These are phyloP conservation scores for Curvularia sp. DNA, from an alignment of 2,329 filamentous ascomycete species.

Conservation along the genomic window DNA sequence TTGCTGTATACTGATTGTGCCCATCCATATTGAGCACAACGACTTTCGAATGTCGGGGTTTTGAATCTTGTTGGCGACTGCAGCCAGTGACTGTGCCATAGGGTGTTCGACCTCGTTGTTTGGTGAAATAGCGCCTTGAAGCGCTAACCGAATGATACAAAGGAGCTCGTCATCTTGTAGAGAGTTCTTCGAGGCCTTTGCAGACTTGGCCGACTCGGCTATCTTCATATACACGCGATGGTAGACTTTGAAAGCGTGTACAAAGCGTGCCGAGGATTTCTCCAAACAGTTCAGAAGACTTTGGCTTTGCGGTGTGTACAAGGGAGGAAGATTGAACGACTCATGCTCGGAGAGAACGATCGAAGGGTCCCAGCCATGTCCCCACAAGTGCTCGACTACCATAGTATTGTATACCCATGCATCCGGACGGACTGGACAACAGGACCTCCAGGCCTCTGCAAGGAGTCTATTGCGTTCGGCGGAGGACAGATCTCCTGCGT, in stretches of 20 bases:
- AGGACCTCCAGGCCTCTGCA: slow-evolving; percentile 13
- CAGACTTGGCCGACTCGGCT: slow-evolving; percentile 15
- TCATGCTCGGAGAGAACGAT: slow-evolving; percentile 12
- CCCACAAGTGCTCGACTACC: slow-evolving; percentile 23
- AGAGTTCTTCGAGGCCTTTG: slow-evolving; percentile 3
- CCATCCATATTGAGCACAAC: slow-evolving; percentile 13
- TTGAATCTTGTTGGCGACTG: slow-evolving; percentile 20
- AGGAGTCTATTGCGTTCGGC: slow-evolving; percentile 5
- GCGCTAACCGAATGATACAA: slow-evolving; percentile 22
- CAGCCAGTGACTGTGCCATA: slow-evolving; percentile 3
- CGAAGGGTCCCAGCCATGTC: slow-evolving; percentile 18
- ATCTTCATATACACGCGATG: slow-evolving; percentile 21
- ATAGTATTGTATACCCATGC: slow-evolving; percentile 20
- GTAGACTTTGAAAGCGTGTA: slow-evolving; percentile 9
- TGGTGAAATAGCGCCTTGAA: slow-evolving; percentile 16
- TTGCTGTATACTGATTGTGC: background rate
- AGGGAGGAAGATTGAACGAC: slow-evolving; percentile 14
- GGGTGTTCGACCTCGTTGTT: background rate
- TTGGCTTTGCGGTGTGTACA: slow-evolving; percentile 18
- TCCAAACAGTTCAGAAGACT: slow-evolving; percentile 26
- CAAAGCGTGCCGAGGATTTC: slow-evolving; percentile 6
- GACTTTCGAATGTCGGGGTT: slow-evolving; percentile 1
- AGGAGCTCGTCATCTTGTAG: slow-evolving; percentile 22
- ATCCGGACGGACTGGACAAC: slow-evolving; percentile 12
- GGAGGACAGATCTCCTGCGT: slow-evolving; percentile 2